Evolutionary conservation across 345 rosid species (phyloP), one percentile per base, ranked within the genome.

Genomic region (Diplotaxis tenuifolia): DNA sequence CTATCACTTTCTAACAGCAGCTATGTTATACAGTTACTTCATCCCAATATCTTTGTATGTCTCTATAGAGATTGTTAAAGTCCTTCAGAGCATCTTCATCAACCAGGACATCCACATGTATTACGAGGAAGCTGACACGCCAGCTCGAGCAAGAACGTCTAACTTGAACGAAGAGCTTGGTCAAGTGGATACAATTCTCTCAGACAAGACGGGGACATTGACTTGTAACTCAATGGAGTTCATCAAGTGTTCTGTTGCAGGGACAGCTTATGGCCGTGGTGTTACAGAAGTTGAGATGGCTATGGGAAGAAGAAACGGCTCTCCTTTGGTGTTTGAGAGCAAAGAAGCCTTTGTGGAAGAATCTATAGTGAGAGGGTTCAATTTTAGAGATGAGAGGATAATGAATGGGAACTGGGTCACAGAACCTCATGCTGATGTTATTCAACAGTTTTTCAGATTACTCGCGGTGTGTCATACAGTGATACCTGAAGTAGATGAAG

Each of bases 201-300:
- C 98, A 25, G 98, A 93, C 70, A 93, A 93, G 87, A 93, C 98
- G 0, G 98, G 98, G 25, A 93, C 98, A 31, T 78, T 93, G 80
- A 93, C 98, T 0, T 91, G 97, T 82, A 93, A 93, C 79, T 88
- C 96, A 21, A 93, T 93, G 98, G 98, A 93, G 92, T 93, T 93
- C 83, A 78, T 91, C 78, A 93, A 93, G 84, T 93, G 93, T 77
- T 85, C 97, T 53, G 71, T 93, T 16, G 98, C 96, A 4, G 98
- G 97, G 68, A 86, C 81, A 16, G 91, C 92, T 71, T 93, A 87
- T 80, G 97, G 98, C 1, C 84, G 78, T 65, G 91, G 97, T 77
- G 80, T 87, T 75, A 90, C 98, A 16, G 97, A 93, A 69, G 96
- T 88, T 49, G 98, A 90, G 82, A 84, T 79, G 79, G 86, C 92